phyloP scores from a whole-genome alignment of 805 yeast species.

The Kluyveromyces wickerhamii region DNA sequence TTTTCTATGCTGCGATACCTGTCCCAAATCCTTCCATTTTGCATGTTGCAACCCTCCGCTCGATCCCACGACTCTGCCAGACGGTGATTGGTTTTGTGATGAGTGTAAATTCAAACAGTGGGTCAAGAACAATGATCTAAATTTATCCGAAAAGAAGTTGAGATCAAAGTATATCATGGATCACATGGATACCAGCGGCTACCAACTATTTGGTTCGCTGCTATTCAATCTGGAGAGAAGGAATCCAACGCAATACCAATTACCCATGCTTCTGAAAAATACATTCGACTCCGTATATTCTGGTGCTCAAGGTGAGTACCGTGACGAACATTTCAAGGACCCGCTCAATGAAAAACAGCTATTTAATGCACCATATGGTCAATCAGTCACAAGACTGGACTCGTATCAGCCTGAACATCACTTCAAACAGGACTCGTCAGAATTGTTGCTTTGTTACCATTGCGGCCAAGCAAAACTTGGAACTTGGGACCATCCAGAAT shows the following conservation, averaged over 20 bases:
- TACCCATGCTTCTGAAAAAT: conserved; percentile 66
- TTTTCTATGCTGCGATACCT: conserved; percentile 87
- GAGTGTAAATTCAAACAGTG: conserved; percentile 51
- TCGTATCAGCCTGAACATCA: conserved; percentile 50
- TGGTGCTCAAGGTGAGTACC: conserved; percentile 65
- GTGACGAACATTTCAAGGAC: conserved; percentile 44
- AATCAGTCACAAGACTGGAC: conserved; percentile 26
- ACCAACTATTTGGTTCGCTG: conserved; percentile 44
- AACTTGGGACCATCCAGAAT: conserved; percentile 32
- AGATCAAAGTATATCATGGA: conserved; percentile 16
- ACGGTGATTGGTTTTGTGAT: conserved; percentile 82
- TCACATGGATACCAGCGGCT: conserved; percentile 9
- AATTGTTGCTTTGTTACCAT: conserved; percentile 61
- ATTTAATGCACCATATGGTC: conserved; percentile 38
- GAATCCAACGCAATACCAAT: conserved; percentile 57
- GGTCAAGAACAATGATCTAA: conserved; percentile 19
- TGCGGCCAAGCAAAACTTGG: conserved; percentile 67
- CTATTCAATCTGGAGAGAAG: conserved; percentile 48
- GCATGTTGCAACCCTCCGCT: conserved; percentile 87
- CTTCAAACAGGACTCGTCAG: conserved; percentile 54
- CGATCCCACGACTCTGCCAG: conserved; percentile 67
- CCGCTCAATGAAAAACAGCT: conserved; percentile 35
- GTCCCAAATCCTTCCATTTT: conserved; percentile 90
- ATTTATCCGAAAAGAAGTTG: conserved; percentile 13
- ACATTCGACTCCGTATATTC: conserved; percentile 64